Conservation (phyloP, 1,284 basidiomycete species). For the Sutorius eximius region DNA sequence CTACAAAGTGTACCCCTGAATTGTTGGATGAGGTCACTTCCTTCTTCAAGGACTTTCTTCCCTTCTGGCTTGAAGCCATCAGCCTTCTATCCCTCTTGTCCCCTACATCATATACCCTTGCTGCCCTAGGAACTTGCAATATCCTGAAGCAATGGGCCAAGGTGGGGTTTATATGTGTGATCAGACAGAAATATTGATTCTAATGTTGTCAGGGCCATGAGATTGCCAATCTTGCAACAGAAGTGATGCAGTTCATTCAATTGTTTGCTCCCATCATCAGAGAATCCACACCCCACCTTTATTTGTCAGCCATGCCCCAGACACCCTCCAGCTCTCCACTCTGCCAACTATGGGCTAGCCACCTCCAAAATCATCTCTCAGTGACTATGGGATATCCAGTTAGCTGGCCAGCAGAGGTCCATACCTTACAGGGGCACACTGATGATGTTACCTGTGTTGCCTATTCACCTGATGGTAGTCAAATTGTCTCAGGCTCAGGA, state of each 20-base stretch:
- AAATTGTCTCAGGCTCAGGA: conserved; percentile 13
- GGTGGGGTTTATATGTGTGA: not conserved
- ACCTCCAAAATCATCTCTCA: conserved; percentile 17
- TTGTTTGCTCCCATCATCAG: conserved; percentile 17
- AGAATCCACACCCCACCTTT: conserved; percentile 25
- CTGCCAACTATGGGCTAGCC: conserved; percentile 11
- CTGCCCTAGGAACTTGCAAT: conserved; percentile 13
- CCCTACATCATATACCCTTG: conserved; percentile 3
- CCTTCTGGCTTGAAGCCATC: conserved; percentile 24
- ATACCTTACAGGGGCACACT: conserved; percentile 14
- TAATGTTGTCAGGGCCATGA: conserved; percentile 13
- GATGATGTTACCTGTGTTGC: conserved; percentile 8
- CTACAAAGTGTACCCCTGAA: conserved; percentile 11
- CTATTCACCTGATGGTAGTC: conserved; percentile 23
- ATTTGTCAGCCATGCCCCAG: conserved; percentile 27
- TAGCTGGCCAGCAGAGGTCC: conserved; percentile 23
- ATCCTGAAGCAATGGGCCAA: conserved; percentile 18
- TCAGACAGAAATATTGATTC: not conserved
- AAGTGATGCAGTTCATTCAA: conserved; percentile 21
- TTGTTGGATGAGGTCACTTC: conserved; percentile 13
- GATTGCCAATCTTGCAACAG: conserved; percentile 20
- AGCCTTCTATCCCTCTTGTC: conserved; percentile 19
- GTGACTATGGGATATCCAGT: conserved; percentile 8
- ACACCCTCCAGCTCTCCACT: conserved; percentile 22
- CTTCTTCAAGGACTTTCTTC: conserved; percentile 23